Base-by-base conservation (phyloP, 2,329 filamentous ascomycete species). In the Harringtonia aguacate region DNA sequence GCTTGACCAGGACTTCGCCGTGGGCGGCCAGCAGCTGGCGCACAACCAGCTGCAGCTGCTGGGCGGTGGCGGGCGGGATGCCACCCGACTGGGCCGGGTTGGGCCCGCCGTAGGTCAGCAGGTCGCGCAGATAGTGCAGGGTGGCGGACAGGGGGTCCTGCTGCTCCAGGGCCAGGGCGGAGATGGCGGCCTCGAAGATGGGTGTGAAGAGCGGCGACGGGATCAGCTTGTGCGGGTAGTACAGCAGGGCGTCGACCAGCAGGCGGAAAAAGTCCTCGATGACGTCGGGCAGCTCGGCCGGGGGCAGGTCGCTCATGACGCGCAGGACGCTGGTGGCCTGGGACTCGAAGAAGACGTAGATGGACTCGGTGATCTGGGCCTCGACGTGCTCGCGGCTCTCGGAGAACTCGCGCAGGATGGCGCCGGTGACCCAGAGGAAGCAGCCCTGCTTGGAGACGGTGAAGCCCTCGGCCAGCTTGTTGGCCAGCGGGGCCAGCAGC, bases 191-290 rank as follows among this genome's bases (percentile, higher is more conserved):
- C 51, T 89, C 79, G 53, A 97, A 84, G 48, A 95, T 88, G 4
- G 87, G 83, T 6, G 79, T 72, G 57, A 94, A 80, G 15, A 98
- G 75, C 14, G 75, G 69, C 1, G 89, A 95, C 2, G 78, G 77
- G 51, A 97, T 80, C 35, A 94, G 77, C 56, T 84, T 84, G 55
- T 86, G 77, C 4, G 92, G 86, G 61, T 95, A 95, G 67, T 92
- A 98, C 41, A 95, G 80, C 22, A 95, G 74, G 28, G 92, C 89
- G 60, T 98, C 92, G 10, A 87, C 85, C 31, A 90, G 76, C 9
- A 98, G 77, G 24, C 92, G 84, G 75, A 94, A 98, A 66, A 95
- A 98, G 60, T 95, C 89, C 59, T 95, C 89, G 53, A 95, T 94
- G 46, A 95, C 85, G 47, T 79, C 75, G 2, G 87, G 86, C 7